Evolutionary conservation across 257 asterid species (phyloP), one percentile per base, ranked within the genome.

Genomic region (Galeopsis tetrahit): DNA sequence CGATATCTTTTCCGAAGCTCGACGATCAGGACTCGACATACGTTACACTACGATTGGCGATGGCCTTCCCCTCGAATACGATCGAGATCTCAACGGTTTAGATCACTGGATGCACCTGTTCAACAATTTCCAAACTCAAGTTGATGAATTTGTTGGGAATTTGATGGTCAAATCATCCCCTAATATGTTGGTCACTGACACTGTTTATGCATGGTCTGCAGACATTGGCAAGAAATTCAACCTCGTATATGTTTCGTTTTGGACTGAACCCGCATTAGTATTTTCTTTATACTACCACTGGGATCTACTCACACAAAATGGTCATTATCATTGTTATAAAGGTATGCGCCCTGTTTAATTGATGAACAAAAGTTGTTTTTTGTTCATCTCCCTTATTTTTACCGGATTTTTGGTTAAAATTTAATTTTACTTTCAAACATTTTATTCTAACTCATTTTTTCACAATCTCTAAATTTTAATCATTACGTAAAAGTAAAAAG

Each of bases 261-360:
- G 86, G 86, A 82, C 86, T 2, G 58, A 76, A 73, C 82, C 87
- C 1, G 82, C 93, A 2, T 28, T 85, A 11, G 85, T 83, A 13
- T 83, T 82, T 40, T 59, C 84, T 2, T 8, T 72, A 13, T 10
- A 9, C 39, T 72, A 48, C 8, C 70, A 72, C 62, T 11, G 1
- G 70, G 55, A 72, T 3, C 70, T 72, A 6, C 63, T 72, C 0
- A 3, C 6, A 8, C 43, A 49, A 28, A 72, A 38, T 13, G 76
- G 70, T 0, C 42, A 49, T 10, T 34, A 5, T 8, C 66, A 0
- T 0, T 60, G 31, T 21, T 21, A 21, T 13, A 35, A n/a, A 34
- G 66, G 66, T 60, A 55, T 7, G 34, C 14, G 6, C 7, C 2
- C 28, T 21, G 28, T 21, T 21, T 21, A 21, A 21, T 21, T 21